phyloP scores from a whole-genome alignment of 1,284 basidiomycete genomes.

The Rhodotorula glutinis region DNA sequence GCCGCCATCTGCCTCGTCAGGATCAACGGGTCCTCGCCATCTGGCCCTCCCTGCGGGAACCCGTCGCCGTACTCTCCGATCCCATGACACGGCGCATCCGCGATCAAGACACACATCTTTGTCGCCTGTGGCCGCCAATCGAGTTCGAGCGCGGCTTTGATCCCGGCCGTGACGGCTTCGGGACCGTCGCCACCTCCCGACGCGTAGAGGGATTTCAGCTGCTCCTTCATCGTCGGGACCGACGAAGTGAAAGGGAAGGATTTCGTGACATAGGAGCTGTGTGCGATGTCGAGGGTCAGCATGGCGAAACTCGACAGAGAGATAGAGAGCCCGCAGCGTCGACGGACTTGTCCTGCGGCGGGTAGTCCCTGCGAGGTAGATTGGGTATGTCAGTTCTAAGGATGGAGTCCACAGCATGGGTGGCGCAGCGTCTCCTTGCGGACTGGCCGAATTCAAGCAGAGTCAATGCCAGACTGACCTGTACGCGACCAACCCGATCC shows the following conservation, averaged over 20 bases:
- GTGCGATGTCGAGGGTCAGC: slow-evolving; percentile 1
- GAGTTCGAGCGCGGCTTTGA: slow-evolving; percentile 77
- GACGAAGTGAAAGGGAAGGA: slow-evolving; percentile 93
- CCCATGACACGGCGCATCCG: slow-evolving; percentile 96
- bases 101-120: slow-evolving; percentile 74
- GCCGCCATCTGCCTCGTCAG: slow-evolving; percentile 85
- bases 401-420: too few relatives aligned
- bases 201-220: slow-evolving; percentile 81
- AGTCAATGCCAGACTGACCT: slow-evolving; percentile 52
- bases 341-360: slow-evolving; percentile 75
- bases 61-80: slow-evolving; percentile 88
- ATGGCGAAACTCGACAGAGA: too few relatives aligned
- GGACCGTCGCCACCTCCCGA: slow-evolving; percentile 96
- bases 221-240: slow-evolving; percentile 78
- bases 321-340: too few relatives aligned
- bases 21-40: slow-evolving; percentile 73
- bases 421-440: too few relatives aligned
- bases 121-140: slow-evolving; percentile 83
- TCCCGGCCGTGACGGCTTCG: slow-evolving; percentile 91
- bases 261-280: slow-evolving; percentile 66
- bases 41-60: slow-evolving; percentile 53
- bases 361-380: slow-evolving; percentile 64
- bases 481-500: slow-evolving; percentile 61
- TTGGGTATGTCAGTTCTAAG: neutral
- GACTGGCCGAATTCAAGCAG: too few relatives aligned